Evolutionary conservation across 805 yeast species (phyloP).

Genomic region (Candida railenensis): DNA sequence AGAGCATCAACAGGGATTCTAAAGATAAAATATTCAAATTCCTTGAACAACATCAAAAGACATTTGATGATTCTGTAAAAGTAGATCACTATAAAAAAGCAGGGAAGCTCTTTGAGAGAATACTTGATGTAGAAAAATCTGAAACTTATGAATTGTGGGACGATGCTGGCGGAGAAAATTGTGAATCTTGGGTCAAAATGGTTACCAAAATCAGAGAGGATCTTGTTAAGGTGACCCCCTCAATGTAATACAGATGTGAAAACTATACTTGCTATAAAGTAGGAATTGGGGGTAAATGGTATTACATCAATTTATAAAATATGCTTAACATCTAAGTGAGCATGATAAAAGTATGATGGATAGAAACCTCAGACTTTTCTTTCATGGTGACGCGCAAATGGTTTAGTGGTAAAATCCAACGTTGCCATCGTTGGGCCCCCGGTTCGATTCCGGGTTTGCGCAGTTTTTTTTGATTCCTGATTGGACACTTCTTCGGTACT

Average conservation of each 20-base stretch:
- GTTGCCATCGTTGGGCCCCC: conserved; percentile 6
- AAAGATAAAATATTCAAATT: neutral
- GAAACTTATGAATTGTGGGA: neutral
- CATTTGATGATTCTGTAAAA: neutral
- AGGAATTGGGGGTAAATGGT: too few species aligned
- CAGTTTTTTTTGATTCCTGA: conserved; percentile 2
- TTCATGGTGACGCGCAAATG: too few species aligned
- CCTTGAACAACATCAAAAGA: neutral
- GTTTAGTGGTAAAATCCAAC: conserved; percentile 5
- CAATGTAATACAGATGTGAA: too few species aligned
- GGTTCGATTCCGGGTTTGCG: conserved; percentile 6
- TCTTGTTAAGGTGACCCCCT: neutral
- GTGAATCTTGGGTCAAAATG: neutral
- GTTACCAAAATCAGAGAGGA: neutral
- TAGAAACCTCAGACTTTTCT: too few species aligned
- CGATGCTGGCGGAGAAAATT: neutral
- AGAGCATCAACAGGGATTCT: neutral
- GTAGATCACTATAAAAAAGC: neutral
- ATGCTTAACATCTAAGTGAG: too few species aligned
- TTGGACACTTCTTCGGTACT: too few species aligned
- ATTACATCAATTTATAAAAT: too few species aligned
- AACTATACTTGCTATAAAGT: too few species aligned
- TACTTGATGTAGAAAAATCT: neutral
- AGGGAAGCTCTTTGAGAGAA: neutral
- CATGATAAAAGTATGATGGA: too few species aligned